phyloP scores from a whole-genome alignment of 75 land plant species.

The Pinus taeda region DNA sequence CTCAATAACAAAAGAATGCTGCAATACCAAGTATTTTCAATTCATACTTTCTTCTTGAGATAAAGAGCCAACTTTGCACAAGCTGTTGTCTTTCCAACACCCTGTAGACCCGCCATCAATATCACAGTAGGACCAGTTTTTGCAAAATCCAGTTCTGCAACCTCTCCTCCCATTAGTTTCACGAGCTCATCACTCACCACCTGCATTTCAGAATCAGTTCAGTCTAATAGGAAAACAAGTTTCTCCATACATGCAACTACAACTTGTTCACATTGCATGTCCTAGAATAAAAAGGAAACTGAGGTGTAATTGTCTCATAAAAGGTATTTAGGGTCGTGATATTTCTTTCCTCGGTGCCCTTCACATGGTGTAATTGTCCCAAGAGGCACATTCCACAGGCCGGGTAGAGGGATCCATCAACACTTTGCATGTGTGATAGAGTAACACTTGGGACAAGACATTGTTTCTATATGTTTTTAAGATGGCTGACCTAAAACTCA shows the following conservation, averaged over 20 bases:
- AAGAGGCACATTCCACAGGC: too few relatives aligned
- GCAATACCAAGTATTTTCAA: not conserved
- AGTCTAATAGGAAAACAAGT: not conserved
- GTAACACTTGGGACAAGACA: too few relatives aligned
- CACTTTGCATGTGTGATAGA: too few relatives aligned
- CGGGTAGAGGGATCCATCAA: too few relatives aligned
- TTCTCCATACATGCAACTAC: not conserved
- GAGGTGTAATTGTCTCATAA: not conserved
- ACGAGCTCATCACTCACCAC: constrained; percentile 97
- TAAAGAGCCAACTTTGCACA: constrained; percentile 92
- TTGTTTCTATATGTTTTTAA: too few relatives aligned
- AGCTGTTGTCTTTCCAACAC: constrained; percentile 99
- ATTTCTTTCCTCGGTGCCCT: not conserved
- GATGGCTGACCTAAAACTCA: too few relatives aligned
- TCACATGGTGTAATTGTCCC: not conserved
- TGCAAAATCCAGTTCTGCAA: constrained; percentile 81
- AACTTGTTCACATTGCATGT: not conserved
- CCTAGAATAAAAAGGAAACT: constrained; percentile 8
- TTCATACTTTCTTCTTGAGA: constrained; percentile 81
- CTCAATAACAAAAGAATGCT: not conserved
- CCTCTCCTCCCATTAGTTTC: constrained; percentile 94
- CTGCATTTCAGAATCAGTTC: constrained; percentile 27
- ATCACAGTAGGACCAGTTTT: constrained; percentile 86
- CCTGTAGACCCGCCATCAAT: constrained; percentile 95
- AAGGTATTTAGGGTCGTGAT: not conserved